Base-by-base conservation (phyloP, 1,139 yeast genomes). In the Candida sanyaensis region DNA sequence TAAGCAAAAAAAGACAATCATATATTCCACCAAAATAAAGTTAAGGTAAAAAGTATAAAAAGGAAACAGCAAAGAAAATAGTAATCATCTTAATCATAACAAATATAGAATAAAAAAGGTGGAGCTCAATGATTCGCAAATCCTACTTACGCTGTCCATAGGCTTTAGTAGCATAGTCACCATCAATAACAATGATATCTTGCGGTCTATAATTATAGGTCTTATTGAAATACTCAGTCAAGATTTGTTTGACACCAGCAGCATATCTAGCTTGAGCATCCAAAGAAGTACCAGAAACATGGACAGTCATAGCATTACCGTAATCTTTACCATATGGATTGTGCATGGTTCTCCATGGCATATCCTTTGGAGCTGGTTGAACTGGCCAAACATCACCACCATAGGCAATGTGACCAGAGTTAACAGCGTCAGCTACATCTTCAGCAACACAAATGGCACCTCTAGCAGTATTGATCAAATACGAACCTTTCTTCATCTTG, bases 301-400 rank as follows among this genome's bases (percentile, higher is more conserved):
- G 96, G 29, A 93, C 92, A 46, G 90, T 85, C 93, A 88, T 86
- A 51, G 93, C 93, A 61, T 88, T 88, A 56, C 93, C 93, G 13
- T 47, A 49, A 4, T 44, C 46, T 37, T 81, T 86, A 49, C 88
- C 88, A 56, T 73, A 79, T 55, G 77, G 71, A 75, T 84, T 84
- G 47, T 70, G 63, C 85, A 86, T 81, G 28, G 73, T 53, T 73
- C 91, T 77, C 95, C 95, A 88, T 53, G 92, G 91, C 61, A 86
- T 91, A 63, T 79, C 78, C 51, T 70, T 68, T 55, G 90, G 89
- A 32, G 95, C 89, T 38, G 95, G 96, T 69, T 87, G 95, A 29
- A 84, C 85, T 72, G 63, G 78, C 90, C 93, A 86, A 44, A 88
- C 95, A 64, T 87, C 95, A 59, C 95, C 95, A 59, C 92, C 93